Evolutionary conservation across 2,329 filamentous ascomycete genomes (phyloP).

Genomic region (Phialophora expanda): DNA sequence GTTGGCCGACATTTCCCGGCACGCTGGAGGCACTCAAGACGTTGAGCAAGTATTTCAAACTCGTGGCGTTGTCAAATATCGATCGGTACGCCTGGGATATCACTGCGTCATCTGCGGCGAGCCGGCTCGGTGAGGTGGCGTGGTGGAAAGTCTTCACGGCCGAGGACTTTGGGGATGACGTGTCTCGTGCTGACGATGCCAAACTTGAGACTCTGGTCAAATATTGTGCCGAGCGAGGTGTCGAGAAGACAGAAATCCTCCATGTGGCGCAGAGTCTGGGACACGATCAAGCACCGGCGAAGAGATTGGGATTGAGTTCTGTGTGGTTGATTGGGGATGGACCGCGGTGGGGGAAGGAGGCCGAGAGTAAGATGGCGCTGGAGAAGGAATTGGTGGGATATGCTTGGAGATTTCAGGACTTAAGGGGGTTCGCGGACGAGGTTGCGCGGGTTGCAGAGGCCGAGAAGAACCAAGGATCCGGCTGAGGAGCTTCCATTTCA

Average conservation of each 20-base stretch:
- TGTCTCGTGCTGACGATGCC: conserved; percentile 34
- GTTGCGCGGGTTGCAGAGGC: conserved; percentile 18
- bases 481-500: neutral
- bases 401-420: conserved; percentile 36
- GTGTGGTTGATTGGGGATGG: conserved; percentile 57
- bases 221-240: conserved; percentile 59
- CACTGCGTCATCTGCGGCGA: conserved; percentile 53
- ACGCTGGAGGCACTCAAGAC: conserved; percentile 59
- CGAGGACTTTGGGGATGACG: conserved; percentile 69
- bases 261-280: conserved; percentile 72
- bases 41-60: conserved; percentile 58
- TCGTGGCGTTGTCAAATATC: conserved; percentile 64
- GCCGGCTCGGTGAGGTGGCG: conserved; percentile 65
- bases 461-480: neutral
- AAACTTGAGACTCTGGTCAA: conserved; percentile 54
- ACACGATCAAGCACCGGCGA: conserved; percentile 71
- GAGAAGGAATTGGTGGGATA: conserved; percentile 39
- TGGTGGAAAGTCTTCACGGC: conserved; percentile 60
- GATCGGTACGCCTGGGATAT: conserved; percentile 58
- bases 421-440: conserved; percentile 33
- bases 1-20: conserved; percentile 64
- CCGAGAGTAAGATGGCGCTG: conserved; percentile 38
- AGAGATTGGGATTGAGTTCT: conserved; percentile 63
- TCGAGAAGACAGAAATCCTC: conserved; percentile 63
- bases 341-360: conserved; percentile 38